These are phyloP conservation scores for Theobroma cacao DNA, from an alignment of 345 rosid species.

Conservation along the genomic window DNA sequence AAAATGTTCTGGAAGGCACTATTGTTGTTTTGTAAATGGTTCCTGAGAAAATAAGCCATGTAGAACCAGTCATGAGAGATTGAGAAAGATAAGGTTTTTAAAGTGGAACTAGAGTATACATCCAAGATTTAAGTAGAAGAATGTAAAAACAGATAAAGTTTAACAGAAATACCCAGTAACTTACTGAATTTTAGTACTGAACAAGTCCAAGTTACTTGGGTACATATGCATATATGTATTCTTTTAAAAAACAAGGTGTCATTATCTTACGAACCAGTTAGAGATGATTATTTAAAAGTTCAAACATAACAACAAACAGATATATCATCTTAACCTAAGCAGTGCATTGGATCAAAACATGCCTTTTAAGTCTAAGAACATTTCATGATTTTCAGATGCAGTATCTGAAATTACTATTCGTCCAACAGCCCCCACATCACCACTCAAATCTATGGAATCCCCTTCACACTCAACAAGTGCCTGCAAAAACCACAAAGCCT, in stretches of 20 bases:
- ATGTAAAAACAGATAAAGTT: background rate
- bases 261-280: background rate
- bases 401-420: conserved; percentile 66
- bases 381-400: conserved; percentile 49
- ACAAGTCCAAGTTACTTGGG: background rate
- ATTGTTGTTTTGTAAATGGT: conserved; percentile 82
- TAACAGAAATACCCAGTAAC: no score
- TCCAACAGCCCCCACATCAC: conserved; percentile 97
- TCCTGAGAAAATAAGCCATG: conserved; percentile 55
- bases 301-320: background rate
- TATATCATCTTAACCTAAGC: background rate
- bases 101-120: background rate
- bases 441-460: conserved; percentile 90
- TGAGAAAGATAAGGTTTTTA: background rate
- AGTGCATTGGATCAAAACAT: conserved; percentile 18
- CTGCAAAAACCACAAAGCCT: conserved; percentile 43
- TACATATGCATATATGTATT: background rate
- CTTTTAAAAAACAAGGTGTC: background rate
- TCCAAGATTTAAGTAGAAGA: background rate
- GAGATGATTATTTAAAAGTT: background rate
- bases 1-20: conserved; percentile 91
- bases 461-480: conserved; percentile 97
- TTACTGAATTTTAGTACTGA: background rate
- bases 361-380: conserved; percentile 90
- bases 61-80: conserved; percentile 16